Conservation (phyloP, 2,329 filamentous ascomycete species). For the Hypoxylon sp. region DNA sequence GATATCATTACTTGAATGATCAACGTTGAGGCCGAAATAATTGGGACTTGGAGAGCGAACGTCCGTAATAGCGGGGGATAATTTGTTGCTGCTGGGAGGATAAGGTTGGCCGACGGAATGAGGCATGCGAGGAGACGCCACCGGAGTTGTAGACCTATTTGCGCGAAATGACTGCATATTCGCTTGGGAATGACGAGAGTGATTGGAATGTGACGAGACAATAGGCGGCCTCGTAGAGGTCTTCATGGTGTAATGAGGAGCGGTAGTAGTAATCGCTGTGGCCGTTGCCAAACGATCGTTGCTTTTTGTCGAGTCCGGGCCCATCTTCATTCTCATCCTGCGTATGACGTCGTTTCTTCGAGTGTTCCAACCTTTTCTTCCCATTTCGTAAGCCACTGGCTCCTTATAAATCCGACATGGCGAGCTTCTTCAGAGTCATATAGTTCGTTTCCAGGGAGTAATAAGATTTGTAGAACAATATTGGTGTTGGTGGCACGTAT, state of each 20-base stretch:
- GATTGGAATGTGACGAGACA: slow-evolving; percentile 50
- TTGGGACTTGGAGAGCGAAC: slow-evolving; percentile 78
- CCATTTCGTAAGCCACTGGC: slow-evolving; percentile 36
- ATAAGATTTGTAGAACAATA: slow-evolving; percentile 24
- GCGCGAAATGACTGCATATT: slow-evolving; percentile 59
- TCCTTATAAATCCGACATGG: slow-evolving; percentile 45
- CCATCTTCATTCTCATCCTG: slow-evolving; percentile 48
- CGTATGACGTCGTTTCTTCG: slow-evolving; percentile 50
- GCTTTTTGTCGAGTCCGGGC: slow-evolving; percentile 50
- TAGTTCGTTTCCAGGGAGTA: slow-evolving; percentile 3
- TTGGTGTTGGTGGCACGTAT: slow-evolving; percentile 23
- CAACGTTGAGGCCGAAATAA: slow-evolving; percentile 85
- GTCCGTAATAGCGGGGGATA: slow-evolving; percentile 61
- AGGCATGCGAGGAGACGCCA: slow-evolving; percentile 66
- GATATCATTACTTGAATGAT: slow-evolving; percentile 69
- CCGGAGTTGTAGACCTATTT: slow-evolving; percentile 65
- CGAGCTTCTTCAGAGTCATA: slow-evolving; percentile 22
- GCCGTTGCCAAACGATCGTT: slow-evolving; percentile 47
- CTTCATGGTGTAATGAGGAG: slow-evolving; percentile 56
- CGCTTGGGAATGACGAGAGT: slow-evolving; percentile 58
- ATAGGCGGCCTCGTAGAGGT: slow-evolving; percentile 53
- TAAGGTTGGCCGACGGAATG: slow-evolving; percentile 70
- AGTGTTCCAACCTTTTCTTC: slow-evolving; percentile 40
- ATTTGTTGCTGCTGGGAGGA: slow-evolving; percentile 60
- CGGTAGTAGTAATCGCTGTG: slow-evolving; percentile 19